Conservation (phyloP, 1,139 yeast species). For the Debaryomyces udenii region DNA sequence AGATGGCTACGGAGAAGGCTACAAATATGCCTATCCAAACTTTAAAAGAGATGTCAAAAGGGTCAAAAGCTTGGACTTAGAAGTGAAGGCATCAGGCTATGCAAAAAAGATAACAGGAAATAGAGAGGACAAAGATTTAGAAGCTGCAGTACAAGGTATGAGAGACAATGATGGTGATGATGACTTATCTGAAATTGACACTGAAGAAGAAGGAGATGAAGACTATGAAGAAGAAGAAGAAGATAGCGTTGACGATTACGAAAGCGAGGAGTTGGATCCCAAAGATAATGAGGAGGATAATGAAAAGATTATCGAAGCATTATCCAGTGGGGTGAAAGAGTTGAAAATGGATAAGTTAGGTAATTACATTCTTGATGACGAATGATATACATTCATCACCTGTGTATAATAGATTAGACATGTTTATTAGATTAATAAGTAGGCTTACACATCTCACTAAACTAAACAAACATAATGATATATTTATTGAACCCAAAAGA, state of each 20-base stretch:
- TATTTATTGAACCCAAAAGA: slow-evolving; percentile 23
- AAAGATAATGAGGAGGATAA: slow-evolving; percentile 57
- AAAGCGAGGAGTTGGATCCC: slow-evolving; percentile 33
- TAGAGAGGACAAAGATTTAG: slow-evolving; percentile 61
- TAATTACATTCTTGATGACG: slow-evolving; percentile 66
- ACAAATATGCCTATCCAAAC: slow-evolving; percentile 74
- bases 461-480: slow-evolving; percentile 12
- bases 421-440: not conserved
- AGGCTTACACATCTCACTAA: not conserved
- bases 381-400: slow-evolving; percentile 10
- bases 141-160: slow-evolving; percentile 71
- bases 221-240: slow-evolving; percentile 29
- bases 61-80: slow-evolving; percentile 69
- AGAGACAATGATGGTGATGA: slow-evolving; percentile 41
- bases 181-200: slow-evolving; percentile 28
- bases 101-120: slow-evolving; percentile 67
- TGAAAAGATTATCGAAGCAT: slow-evolving; percentile 71
- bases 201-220: slow-evolving; percentile 30
- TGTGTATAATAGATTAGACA: slow-evolving; percentile 6
- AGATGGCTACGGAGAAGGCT: slow-evolving; percentile 81
- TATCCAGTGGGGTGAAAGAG: slow-evolving; percentile 59
- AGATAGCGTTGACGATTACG: slow-evolving; percentile 30
- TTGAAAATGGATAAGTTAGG: slow-evolving; percentile 81
- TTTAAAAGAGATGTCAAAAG: slow-evolving; percentile 77
- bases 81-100: slow-evolving; percentile 91